phyloP scores from a whole-genome alignment of 129 eudicot genomes.

The Pittosporum tobira region DNA sequence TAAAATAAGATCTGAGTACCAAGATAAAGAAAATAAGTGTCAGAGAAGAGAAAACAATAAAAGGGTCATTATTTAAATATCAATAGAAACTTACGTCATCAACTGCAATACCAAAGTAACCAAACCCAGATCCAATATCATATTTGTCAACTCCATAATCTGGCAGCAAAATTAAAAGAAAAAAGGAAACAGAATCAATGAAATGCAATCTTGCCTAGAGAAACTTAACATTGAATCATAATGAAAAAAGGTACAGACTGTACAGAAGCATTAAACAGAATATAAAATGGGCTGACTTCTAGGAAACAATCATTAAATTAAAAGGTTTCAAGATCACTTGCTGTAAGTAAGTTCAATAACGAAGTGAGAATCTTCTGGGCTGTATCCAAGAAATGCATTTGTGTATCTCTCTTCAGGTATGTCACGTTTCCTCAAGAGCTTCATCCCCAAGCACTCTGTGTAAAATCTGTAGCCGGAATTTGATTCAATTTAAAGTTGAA shows the following conservation, averaged over 20 bases:
- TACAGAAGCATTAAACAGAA: slow-evolving; percentile 6
- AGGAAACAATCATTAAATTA: not conserved
- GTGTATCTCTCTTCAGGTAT: slow-evolving; percentile 96
- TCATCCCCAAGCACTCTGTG: slow-evolving; percentile 94
- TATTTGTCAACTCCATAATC: slow-evolving; percentile 92
- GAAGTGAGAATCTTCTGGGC: slow-evolving; percentile 98
- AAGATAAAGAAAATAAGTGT: too few species aligned
- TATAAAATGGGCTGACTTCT: not conserved
- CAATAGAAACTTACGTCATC: slow-evolving; percentile 65
- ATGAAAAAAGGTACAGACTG: not conserved
- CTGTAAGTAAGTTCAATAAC: slow-evolving; percentile 97
- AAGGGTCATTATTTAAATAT: not conserved
- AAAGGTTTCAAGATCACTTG: slow-evolving; percentile 27
- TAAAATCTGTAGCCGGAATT: slow-evolving; percentile 53
- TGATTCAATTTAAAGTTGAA: slow-evolving; percentile 6
- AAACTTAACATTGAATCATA: slow-evolving; percentile 6
- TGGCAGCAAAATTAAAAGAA: slow-evolving; percentile 24
- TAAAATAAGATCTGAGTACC: not conserved
- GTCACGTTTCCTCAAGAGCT: slow-evolving; percentile 87
- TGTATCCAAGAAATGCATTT: slow-evolving; percentile 97
- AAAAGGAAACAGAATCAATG: not conserved
- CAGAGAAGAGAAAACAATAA: slow-evolving; percentile 9
- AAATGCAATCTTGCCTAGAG: not conserved
- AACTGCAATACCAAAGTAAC: slow-evolving; percentile 88
- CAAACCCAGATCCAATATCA: slow-evolving; percentile 82